Percentiles rank a stretch among this genome's conserved stretches.
These are phyloP conservation scores for Vanrija humicola DNA, from an alignment of 1,284 basidiomycete species.

Conservation along the genomic window DNA sequence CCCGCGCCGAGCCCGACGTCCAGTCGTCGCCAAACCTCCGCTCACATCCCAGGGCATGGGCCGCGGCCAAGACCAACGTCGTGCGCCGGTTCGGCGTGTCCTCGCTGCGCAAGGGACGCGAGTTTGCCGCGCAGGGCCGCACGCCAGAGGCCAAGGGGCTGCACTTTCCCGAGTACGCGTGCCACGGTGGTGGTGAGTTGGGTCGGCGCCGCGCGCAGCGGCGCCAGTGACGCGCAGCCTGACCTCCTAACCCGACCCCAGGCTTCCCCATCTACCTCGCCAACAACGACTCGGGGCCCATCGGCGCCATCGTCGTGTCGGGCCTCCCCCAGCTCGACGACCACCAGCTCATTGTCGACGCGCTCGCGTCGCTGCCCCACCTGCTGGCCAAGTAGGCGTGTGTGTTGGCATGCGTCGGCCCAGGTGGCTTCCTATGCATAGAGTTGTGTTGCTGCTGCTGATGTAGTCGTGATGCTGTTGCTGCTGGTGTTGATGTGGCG, in stretches of 20 bases:
- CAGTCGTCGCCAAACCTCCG: not conserved
- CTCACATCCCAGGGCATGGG: conserved; percentile 27
- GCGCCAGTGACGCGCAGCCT: too few species aligned
- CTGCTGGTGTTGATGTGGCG: too few species aligned
- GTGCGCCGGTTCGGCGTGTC: conserved; percentile 38
- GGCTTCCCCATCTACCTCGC: conserved; percentile 46
- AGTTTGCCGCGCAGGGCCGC: conserved; percentile 28
- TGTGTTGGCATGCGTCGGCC: not conserved
- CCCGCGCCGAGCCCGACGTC: too few species aligned
- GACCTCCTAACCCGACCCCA: too few species aligned
- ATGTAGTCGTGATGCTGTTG: too few species aligned
- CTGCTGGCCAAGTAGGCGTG: conserved; percentile 9
- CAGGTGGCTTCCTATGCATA: not conserved
- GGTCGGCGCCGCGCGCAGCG: too few species aligned
- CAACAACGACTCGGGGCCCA: conserved; percentile 28
- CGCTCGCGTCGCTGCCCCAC: conserved; percentile 14
- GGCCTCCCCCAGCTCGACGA: conserved; percentile 47
- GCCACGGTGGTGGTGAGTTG: conserved; percentile 45
- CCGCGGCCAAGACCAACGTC: conserved; percentile 43
- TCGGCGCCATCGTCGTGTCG: conserved; percentile 48
- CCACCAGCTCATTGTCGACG: conserved; percentile 41
- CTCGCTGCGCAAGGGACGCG: conserved; percentile 38
- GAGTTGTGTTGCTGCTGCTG: too few species aligned
- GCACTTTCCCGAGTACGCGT: conserved; percentile 39
- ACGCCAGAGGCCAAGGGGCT: conserved; percentile 30